Conservation (phyloP, 2,329 filamentous ascomycete species). For the Aureobasidium subglaciale region DNA sequence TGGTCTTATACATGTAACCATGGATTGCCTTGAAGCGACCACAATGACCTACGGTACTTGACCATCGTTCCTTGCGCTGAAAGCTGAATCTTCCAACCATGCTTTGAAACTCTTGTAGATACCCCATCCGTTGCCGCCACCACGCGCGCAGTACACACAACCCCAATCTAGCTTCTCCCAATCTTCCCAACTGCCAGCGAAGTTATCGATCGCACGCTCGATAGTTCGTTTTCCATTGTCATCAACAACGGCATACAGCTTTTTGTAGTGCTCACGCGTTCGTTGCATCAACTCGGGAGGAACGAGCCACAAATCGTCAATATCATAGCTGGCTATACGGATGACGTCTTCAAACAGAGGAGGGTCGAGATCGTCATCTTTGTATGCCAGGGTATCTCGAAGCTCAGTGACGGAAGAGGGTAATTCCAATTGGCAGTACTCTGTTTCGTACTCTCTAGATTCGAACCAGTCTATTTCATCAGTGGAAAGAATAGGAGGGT, state of each 20-base stretch:
- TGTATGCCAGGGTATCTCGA: not conserved
- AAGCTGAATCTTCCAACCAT: not conserved
- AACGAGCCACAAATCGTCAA: not conserved
- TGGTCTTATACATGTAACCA: too few species aligned
- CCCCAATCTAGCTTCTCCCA: slow-evolving; percentile 7
- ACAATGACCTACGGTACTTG: too few species aligned
- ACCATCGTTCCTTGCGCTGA: not conserved
- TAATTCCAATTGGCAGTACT: not conserved
- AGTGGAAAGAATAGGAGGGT: not conserved
- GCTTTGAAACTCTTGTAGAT: not conserved
- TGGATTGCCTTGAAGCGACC: too few species aligned
- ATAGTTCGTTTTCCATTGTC: not conserved
- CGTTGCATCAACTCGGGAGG: not conserved
- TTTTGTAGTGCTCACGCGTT: not conserved
- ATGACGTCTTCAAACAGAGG: not conserved
- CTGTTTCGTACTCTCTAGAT: not conserved
- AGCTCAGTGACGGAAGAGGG: not conserved
- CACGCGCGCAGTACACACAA: not conserved
- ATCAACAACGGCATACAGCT: not conserved
- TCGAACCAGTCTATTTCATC: not conserved
- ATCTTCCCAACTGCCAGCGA: not conserved
- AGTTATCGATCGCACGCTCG: slow-evolving; percentile 1
- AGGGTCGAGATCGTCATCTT: not conserved
- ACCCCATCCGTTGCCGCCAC: not conserved
- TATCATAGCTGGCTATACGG: not conserved